Evolutionary conservation across 2,329 filamentous ascomycete genomes (phyloP).

Genomic region (Ophiocordyceps australis): DNA sequence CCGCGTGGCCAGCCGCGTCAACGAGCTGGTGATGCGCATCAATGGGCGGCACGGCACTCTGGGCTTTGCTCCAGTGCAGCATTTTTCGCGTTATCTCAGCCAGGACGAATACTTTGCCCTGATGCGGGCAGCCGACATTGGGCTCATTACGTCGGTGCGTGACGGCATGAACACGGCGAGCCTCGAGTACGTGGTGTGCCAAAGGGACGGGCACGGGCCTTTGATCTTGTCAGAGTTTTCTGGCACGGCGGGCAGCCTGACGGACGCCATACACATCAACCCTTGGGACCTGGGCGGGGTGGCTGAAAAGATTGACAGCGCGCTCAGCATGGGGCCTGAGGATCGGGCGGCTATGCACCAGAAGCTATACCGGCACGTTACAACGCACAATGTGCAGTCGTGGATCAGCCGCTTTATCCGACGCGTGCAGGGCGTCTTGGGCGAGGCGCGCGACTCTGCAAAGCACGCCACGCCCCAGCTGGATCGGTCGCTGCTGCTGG

Average conservation of each 20-base stretch:
- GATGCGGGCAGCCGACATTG: conserved; percentile 78
- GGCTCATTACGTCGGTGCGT: conserved; percentile 84
- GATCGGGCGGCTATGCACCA: conserved; percentile 31
- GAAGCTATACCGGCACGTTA: conserved; percentile 68
- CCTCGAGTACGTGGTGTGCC: conserved; percentile 84
- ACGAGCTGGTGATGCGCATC: conserved; percentile 78
- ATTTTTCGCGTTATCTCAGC: conserved; percentile 84
- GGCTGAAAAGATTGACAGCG: conserved; percentile 64
- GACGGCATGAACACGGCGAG: conserved; percentile 98
- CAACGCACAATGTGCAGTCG: conserved; percentile 65
- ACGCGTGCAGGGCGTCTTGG: conserved; percentile 63
- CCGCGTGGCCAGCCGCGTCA: conserved; percentile 76
- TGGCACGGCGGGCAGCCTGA: conserved; percentile 72
- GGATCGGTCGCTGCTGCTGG: conserved; percentile 54
- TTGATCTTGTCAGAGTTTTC: conserved; percentile 94
- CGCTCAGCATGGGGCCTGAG: conserved; percentile 47
- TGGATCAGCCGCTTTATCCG: conserved; percentile 73
- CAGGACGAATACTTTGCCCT: conserved; percentile 89
- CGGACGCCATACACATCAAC: conserved; percentile 86
- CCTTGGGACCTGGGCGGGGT: conserved; percentile 83
- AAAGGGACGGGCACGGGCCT: conserved; percentile 71
- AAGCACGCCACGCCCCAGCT: conserved; percentile 65
- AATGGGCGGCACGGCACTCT: conserved; percentile 81
- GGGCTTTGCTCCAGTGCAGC: conserved; percentile 78
- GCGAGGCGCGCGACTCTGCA: conserved; percentile 55